Conservation (phyloP, 768 basidiomycete species). For the Lactarius akahatsu region DNA sequence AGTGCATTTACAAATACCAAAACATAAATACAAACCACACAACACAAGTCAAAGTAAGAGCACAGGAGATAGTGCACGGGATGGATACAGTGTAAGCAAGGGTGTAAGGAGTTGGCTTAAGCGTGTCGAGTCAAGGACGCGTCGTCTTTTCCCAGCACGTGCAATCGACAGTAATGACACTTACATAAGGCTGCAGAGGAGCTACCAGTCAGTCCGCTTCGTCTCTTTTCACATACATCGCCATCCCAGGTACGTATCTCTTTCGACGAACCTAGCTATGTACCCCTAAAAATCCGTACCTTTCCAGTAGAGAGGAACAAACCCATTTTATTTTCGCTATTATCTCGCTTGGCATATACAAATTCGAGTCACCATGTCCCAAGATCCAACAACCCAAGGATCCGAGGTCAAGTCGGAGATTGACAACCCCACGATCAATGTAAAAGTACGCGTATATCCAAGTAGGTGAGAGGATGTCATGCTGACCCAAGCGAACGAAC, state of each 20-base stretch:
- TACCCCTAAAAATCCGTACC: not conserved
- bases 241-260: slow-evolving; percentile 3
- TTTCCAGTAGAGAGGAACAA: not conserved
- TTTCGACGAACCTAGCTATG: not conserved
- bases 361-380: slow-evolving; percentile 16
- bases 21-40: too few relatives aligned
- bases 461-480: not conserved
- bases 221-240: slow-evolving; percentile 8
- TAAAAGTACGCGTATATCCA: slow-evolving; percentile 56
- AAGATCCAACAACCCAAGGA: not conserved
- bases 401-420: slow-evolving; percentile 42
- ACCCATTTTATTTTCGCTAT: slow-evolving; percentile 5
- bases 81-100: too few relatives aligned
- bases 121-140: not conserved
- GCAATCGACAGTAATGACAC: not conserved
- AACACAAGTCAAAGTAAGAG: too few relatives aligned
- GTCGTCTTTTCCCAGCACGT: slow-evolving; percentile 26
- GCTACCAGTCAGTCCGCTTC: slow-evolving; percentile 11
- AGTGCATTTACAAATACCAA: too few relatives aligned
- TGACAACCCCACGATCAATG: slow-evolving; percentile 69
- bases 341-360: not conserved
- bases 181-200: slow-evolving; percentile 13
- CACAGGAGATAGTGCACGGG: too few relatives aligned
- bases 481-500: slow-evolving; percentile 10
- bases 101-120: too few relatives aligned